These are phyloP conservation scores for Pyrenochaeta sp. DNA, from an alignment of 2,329 filamentous ascomycete genomes.

Conservation along the genomic window DNA sequence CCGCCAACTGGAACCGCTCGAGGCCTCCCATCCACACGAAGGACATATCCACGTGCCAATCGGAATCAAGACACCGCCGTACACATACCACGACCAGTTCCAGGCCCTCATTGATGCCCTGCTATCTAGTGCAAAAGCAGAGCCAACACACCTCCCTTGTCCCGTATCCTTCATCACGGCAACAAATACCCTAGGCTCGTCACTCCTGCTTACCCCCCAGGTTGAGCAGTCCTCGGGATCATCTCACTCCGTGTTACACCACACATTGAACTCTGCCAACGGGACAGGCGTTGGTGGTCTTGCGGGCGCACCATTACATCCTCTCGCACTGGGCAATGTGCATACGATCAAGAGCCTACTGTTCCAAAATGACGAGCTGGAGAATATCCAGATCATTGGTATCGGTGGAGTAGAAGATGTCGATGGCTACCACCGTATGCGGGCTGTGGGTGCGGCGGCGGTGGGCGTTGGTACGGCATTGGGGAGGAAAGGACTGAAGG, in stretches of 20 bases:
- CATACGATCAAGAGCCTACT: slow-evolving; percentile 69
- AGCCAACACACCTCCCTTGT: slow-evolving; percentile 25
- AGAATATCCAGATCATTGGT: slow-evolving; percentile 70
- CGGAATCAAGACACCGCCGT: slow-evolving; percentile 79
- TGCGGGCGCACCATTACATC: slow-evolving; percentile 75
- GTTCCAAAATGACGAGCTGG: slow-evolving; percentile 58
- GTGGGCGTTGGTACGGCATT: slow-evolving; percentile 73
- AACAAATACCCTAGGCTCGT: slow-evolving; percentile 76
- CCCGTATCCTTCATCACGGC: slow-evolving; percentile 74
- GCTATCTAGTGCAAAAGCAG: slow-evolving; percentile 31
- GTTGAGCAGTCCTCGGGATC: slow-evolving; percentile 7
- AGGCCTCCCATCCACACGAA: slow-evolving; percentile 25
- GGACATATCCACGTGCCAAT: slow-evolving; percentile 51
- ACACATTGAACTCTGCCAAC: slow-evolving; percentile 60
- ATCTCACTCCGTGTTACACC: slow-evolving; percentile 25
- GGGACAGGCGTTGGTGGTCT: slow-evolving; percentile 71
- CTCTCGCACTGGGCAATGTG: slow-evolving; percentile 78
- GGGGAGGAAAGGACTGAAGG: slow-evolving; percentile 65
- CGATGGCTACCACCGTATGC: slow-evolving; percentile 69
- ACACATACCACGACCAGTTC: slow-evolving; percentile 74
- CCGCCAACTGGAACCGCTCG: slow-evolving; percentile 13
- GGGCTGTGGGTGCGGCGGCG: slow-evolving; percentile 67
- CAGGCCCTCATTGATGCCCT: slow-evolving; percentile 63
- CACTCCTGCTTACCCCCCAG: slow-evolving; percentile 62
- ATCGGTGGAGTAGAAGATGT: slow-evolving; percentile 74